Evolutionary conservation across 192 early-diverging fungal species (phyloP).

Genomic region (Dispira simplex): DNA sequence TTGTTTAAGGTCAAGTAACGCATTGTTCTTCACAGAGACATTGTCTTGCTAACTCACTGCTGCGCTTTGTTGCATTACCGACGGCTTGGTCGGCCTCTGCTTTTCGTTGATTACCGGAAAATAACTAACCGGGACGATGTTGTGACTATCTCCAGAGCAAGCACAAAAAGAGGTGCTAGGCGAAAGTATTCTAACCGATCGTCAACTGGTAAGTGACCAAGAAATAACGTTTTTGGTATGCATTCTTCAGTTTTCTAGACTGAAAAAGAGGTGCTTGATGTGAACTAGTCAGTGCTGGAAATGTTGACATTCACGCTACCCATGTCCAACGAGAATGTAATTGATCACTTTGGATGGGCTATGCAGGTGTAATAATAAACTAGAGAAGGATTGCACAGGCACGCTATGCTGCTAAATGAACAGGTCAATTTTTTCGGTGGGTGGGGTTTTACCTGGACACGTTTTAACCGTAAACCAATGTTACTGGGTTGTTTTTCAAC

Average conservation of each 20-base stretch:
- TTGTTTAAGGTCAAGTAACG: too few relatives aligned
- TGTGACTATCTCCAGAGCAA: not conserved
- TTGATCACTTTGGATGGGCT: too few relatives aligned
- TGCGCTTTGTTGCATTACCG: too few relatives aligned
- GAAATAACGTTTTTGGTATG: not conserved
- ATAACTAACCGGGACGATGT: not conserved
- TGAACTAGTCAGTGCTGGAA: not conserved
- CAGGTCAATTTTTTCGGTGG: not conserved
- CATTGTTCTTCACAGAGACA: too few relatives aligned
- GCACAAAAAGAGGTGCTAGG: conserved; percentile 27
- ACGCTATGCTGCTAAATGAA: not conserved
- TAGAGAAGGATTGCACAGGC: not conserved
- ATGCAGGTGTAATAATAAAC: too few relatives aligned
- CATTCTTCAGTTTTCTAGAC: not conserved
- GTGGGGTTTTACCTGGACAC: not conserved
- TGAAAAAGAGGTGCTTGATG: not conserved
- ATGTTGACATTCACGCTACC: too few relatives aligned
- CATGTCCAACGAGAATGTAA: too few relatives aligned
- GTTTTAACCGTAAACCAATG: not conserved
- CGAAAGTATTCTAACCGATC: conserved; percentile 38
- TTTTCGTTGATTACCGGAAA: too few relatives aligned
- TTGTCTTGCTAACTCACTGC: too few relatives aligned
- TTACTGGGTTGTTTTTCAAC: not conserved
- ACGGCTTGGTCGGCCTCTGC: too few relatives aligned
- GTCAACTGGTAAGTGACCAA: conserved; percentile 28